These are phyloP conservation scores for Plectranthus barbatus DNA, from an alignment of 257 asterid genomes.

Conservation along the genomic window DNA sequence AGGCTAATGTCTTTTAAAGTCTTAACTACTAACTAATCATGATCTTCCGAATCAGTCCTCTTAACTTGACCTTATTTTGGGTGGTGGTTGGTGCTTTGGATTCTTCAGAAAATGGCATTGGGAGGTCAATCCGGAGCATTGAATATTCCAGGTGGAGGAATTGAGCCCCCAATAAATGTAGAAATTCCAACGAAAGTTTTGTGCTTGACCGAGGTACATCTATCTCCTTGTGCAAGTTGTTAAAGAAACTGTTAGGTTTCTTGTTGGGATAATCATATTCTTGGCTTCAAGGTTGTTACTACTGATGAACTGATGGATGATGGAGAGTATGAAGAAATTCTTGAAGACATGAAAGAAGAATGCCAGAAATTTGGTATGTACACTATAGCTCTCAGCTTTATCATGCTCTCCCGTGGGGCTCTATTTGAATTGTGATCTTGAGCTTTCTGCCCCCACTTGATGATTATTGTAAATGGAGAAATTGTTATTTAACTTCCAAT, in stretches of 20 bases:
- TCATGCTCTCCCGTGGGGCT: background rate
- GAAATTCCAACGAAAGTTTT: constrained; percentile 57
- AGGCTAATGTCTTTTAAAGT: constrained; percentile 1
- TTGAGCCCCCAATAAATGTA: constrained; percentile 11
- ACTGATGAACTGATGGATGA: constrained; percentile 51
- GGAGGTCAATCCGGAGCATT: constrained; percentile 40
- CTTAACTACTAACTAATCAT: background rate
- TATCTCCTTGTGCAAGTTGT: background rate
- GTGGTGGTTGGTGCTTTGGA: constrained; percentile 14
- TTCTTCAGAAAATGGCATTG: constrained; percentile 43
- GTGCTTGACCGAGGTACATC: constrained; percentile 54
- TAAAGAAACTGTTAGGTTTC: constrained; percentile 5
- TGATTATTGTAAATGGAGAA: background rate
- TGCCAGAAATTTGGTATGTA: constrained; percentile 58
- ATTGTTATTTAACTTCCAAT: background rate
- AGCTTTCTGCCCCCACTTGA: background rate
- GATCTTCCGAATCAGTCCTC: background rate
- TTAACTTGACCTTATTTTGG: background rate
- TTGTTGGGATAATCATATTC: constrained; percentile 2
- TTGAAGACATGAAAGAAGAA: constrained; percentile 62
- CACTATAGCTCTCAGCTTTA: background rate
- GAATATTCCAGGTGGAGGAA: constrained; percentile 24
- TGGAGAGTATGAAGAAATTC: constrained; percentile 56
- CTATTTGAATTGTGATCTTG: constrained; percentile 47
- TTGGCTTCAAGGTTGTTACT: constrained; percentile 41